Conservation (phyloP, 1,284 basidiomycete genomes). For the Leccinum griseonigrum region DNA sequence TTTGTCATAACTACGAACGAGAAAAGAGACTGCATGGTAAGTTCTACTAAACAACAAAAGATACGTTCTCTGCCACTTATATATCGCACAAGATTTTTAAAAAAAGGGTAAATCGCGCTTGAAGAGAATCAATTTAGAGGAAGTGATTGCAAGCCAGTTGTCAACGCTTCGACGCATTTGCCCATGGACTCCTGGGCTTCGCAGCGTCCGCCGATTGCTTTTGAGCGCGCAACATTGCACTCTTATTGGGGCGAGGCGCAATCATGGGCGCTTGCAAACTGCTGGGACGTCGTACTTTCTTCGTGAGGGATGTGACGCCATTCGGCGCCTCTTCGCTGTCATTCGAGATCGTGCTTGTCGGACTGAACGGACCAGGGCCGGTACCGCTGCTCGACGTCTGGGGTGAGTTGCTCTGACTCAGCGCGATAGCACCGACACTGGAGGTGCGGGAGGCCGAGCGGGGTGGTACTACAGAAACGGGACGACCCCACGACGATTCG, state of each 20-base stretch:
- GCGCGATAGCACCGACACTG: not conserved
- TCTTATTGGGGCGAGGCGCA: constrained; percentile 67
- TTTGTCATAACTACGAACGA: not conserved
- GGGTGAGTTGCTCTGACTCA: constrained; percentile 25
- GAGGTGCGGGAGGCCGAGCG: constrained; percentile 29
- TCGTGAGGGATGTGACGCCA: constrained; percentile 22
- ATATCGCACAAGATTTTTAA: constrained; percentile 21
- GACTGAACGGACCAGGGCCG: constrained; percentile 27
- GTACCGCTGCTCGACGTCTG: constrained; percentile 31
- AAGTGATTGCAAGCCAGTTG: constrained; percentile 4
- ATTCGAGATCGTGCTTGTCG: constrained; percentile 22
- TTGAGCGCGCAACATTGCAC: constrained; percentile 66
- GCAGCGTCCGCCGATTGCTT: constrained; percentile 40
- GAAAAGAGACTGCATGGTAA: constrained; percentile 1
- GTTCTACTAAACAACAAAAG: not conserved
- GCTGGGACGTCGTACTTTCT: constrained; percentile 43
- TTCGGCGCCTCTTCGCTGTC: constrained; percentile 19
- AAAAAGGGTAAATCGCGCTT: constrained; percentile 6
- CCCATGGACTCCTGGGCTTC: constrained; percentile 33
- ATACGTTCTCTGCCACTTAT: constrained; percentile 6
- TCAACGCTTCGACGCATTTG: constrained; percentile 31
- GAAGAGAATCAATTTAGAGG: not conserved
- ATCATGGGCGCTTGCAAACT: constrained; percentile 59
- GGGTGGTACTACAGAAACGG: constrained; percentile 24
- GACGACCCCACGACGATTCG: constrained; percentile 14